Conservation (phyloP, 345 rosid species). For the Kandelia obovata region DNA sequence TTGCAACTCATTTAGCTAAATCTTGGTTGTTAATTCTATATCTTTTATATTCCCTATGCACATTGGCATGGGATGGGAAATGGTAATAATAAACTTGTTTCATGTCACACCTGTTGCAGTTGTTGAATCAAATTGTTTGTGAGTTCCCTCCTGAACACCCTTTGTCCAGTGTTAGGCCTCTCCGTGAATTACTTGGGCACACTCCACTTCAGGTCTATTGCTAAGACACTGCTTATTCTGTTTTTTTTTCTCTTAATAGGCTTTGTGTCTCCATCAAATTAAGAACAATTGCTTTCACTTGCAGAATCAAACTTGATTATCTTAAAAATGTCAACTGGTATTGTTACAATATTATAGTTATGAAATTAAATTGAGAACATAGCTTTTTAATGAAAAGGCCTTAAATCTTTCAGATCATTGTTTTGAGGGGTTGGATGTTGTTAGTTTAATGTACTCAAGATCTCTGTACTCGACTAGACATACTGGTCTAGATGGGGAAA, state of each 20-base stretch:
- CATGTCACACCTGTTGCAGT: conserved; percentile 30
- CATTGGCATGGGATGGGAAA: not conserved
- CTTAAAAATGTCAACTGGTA: too few species aligned
- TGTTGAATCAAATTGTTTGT: conserved; percentile 63
- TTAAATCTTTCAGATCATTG: too few species aligned
- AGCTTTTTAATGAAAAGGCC: too few species aligned
- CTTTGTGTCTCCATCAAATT: too few species aligned
- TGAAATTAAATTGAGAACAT: too few species aligned
- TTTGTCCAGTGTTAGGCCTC: conserved; percentile 49
- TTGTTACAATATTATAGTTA: too few species aligned
- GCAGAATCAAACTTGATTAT: too few species aligned
- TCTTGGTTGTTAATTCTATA: not conserved
- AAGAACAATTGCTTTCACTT: too few species aligned
- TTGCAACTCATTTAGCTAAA: not conserved
- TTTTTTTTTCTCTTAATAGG: too few species aligned
- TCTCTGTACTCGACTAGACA: not conserved
- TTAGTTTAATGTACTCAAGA: too few species aligned
- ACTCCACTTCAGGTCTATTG: conserved; percentile 58
- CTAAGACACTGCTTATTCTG: not conserved
- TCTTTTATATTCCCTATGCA: not conserved
- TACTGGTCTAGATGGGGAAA: not conserved
- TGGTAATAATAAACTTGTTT: too few species aligned
- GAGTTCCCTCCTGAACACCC: conserved; percentile 70
- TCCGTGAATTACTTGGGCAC: conserved; percentile 63
- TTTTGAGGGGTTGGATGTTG: too few species aligned